Percentiles rank a stretch among this genome's conserved stretches.
Evolutionary conservation across 257 asterid species (phyloP).

Genomic region (Fraxinus anomala): DNA sequence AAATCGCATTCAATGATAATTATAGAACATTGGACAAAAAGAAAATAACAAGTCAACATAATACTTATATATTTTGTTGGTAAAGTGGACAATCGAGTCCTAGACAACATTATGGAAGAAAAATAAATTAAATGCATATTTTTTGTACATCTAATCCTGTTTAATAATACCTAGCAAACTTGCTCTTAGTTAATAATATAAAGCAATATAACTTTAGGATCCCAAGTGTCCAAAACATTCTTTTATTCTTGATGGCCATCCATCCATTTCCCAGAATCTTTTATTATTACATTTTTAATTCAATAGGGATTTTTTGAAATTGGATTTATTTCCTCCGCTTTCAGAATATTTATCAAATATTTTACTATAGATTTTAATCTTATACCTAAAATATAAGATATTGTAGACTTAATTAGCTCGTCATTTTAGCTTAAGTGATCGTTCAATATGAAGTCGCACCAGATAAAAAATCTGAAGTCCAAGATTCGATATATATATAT

Average conservation of each 20-base stretch:
- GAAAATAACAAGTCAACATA: neutral
- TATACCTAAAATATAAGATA: neutral
- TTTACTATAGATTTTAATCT: no score
- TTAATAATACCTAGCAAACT: neutral
- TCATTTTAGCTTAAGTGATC: no score
- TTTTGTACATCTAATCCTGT: no score
- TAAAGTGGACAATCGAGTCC: neutral
- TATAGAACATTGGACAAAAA: neutral
- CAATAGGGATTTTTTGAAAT: no score
- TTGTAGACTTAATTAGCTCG: neutral
- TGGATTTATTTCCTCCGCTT: no score
- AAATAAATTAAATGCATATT: no score
- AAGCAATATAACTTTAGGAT: neutral
- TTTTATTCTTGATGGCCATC: neutral
- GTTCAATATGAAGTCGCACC: neutral
- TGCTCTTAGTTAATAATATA: no score
- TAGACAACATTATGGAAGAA: no score
- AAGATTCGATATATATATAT: neutral
- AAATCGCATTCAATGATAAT: no score
- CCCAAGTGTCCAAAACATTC: neutral
- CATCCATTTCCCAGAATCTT: neutral
- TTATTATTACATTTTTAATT: no score
- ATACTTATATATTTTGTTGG: neutral
- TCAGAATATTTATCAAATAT: neutral
- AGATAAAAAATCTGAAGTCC: neutral